A percentile compares a stretch with the other conserved stretches of the same genome.
Evolutionary conservation across 1,284 basidiomycete species (phyloP).

Genomic region (Leccinum pallidistipes): DNA sequence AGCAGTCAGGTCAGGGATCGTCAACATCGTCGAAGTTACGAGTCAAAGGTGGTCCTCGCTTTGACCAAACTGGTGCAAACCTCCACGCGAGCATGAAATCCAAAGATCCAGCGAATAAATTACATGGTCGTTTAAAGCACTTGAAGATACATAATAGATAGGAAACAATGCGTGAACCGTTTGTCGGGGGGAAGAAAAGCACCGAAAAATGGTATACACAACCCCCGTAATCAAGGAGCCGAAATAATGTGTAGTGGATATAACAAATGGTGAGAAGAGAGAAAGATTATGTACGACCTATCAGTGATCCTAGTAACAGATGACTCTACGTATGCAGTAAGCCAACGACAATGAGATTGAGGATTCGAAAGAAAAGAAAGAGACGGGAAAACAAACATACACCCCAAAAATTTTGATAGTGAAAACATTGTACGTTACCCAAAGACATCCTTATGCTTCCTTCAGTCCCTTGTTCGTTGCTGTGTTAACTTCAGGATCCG

Average conservation of each 20-base stretch:
- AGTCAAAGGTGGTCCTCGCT: background rate
- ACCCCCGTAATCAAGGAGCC: constrained; percentile 10
- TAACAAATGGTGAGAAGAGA: constrained; percentile 20
- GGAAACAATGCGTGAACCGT: background rate
- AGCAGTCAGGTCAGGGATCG: constrained; percentile 38
- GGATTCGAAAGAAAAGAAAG: constrained; percentile 5
- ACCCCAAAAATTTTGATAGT: constrained; percentile 4
- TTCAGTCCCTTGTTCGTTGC: constrained; percentile 41
- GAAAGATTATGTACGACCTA: constrained; percentile 3
- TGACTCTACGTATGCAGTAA: constrained; percentile 14
- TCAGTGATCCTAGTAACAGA: constrained; percentile 13
- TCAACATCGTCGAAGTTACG: background rate
- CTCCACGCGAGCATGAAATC: background rate
- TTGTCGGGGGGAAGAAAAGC: background rate
- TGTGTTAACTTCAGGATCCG: constrained; percentile 31
- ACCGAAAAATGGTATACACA: constrained; percentile 24
- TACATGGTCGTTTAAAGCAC: constrained; percentile 14
- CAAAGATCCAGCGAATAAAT: constrained; percentile 18
- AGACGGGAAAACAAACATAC: constrained; percentile 2
- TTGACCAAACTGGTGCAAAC: background rate
- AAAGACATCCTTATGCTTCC: constrained; percentile 44
- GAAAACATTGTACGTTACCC: constrained; percentile 18
- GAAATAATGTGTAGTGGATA: constrained; percentile 21
- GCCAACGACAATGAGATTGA: constrained; percentile 7
- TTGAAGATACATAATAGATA: constrained; percentile 16